Evolutionary conservation across 2,329 filamentous ascomycete species (phyloP).

Genomic region (Plenodomus tracheiphilus): DNA sequence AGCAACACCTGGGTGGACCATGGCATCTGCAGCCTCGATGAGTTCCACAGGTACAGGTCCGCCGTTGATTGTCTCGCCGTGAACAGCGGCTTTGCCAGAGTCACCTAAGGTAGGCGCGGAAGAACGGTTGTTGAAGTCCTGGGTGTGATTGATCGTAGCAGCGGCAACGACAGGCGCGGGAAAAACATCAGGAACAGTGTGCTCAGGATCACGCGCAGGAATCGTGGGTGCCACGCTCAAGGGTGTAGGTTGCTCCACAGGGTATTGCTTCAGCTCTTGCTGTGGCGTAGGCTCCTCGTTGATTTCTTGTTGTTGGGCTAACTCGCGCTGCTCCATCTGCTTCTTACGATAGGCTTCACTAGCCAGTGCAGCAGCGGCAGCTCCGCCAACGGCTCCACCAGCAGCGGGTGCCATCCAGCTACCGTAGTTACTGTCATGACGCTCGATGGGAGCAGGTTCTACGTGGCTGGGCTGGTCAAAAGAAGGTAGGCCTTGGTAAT

Average conservation of each 20-base stretch:
- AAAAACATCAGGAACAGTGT: constrained; percentile 10
- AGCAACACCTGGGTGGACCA: constrained; percentile 53
- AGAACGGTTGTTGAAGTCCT: constrained; percentile 12
- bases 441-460: constrained; percentile 15
- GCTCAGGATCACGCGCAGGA: constrained; percentile 17
- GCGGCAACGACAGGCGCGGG: constrained; percentile 8
- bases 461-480: constrained; percentile 5
- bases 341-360: constrained; percentile 38
- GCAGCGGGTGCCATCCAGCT: constrained; percentile 60
- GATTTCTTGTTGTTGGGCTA: constrained; percentile 25
- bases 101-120: constrained; percentile 27
- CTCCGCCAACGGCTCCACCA: constrained; percentile 50
- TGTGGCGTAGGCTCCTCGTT: constrained; percentile 17
- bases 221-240: constrained; percentile 9
- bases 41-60: constrained; percentile 25
- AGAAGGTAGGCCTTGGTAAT: constrained; percentile 5
- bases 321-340: constrained; percentile 33
- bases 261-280: constrained; percentile 12
- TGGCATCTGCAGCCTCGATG: constrained; percentile 16
- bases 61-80: constrained; percentile 34
- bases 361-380: constrained; percentile 47
- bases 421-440: constrained; percentile 52
- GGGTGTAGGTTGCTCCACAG: constrained; percentile 3
- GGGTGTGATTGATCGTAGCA: constrained; percentile 7
- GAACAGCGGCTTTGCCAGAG: constrained; percentile 27